Base-by-base conservation (phyloP, 176 grass and related monocot genomes). In the Carex scoparia region DNA sequence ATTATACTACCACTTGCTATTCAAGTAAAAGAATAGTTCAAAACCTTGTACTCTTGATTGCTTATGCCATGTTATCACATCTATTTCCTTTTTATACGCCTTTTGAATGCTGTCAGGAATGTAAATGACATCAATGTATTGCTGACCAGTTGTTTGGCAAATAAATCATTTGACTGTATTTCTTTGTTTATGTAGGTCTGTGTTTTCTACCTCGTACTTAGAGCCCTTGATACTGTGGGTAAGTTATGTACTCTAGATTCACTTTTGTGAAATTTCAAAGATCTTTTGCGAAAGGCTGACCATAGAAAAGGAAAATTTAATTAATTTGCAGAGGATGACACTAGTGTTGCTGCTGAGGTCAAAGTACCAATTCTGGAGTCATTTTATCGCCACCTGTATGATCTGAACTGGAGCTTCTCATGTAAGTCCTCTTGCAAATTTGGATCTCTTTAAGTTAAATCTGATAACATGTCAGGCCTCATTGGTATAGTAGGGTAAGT, bases 141-240 rank as follows among this genome's bases (percentile, higher is more conserved):
- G 13, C 11, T 57, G 30, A 30, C 53, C 27, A 58, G 13, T 56
- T 7, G 51, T 79, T 79, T 79, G 13, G 14, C 51, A 58, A 58
- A 57, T 58, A 69, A 80, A 64, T 83, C 49, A 67, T 67, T 35
- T 82, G 10, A 44, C 40, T 60, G 19, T 76, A 27, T 27, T 37
- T 19, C 56, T 79, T 75, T 70, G 53, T 81, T 32, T 46, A 8
- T 89, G 88, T 87, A 99, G 96, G 93, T 99, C 38, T 99, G 96
- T 87, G 80, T 99, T 83, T 99, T 99, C 91, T 99, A 99, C 85
- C 90, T 99, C 79, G 90, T 99, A 76, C 96, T 99, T 87, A 92
- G 96, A 79, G 96, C 91, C 48, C 91, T 99, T 23, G 96, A 95
- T 90, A 99, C 96, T 53, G 93, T 99, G 54, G 96, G 96, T 99